A percentile compares a stretch with the other conserved stretches of the same genome.
phyloP scores from a whole-genome alignment of 345 rosid species.

The Reutealis trisperma region DNA sequence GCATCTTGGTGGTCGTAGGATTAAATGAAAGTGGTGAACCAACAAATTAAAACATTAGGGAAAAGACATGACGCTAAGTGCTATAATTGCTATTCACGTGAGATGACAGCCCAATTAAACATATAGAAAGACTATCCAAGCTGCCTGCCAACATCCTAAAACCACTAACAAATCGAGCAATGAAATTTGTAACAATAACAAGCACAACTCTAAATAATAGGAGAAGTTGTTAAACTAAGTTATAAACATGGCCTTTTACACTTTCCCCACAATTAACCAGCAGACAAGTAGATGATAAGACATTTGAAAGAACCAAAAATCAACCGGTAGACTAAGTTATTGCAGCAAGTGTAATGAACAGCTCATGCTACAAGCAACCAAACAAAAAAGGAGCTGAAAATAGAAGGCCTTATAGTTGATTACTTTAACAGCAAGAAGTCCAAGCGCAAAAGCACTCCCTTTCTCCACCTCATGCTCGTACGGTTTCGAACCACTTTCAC shows the following conservation, averaged over 20 bases:
- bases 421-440: constrained; percentile 65
- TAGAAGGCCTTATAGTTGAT: not conserved
- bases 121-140: too few species aligned
- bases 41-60: not conserved
- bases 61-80: not conserved
- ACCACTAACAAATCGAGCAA: not conserved
- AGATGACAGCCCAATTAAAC: not conserved
- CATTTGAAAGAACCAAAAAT: not conserved
- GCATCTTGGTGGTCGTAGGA: not conserved
- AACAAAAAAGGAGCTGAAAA: not conserved
- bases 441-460: constrained; percentile 57
- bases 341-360: not conserved
- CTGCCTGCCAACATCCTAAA: not conserved
- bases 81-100: not conserved
- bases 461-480: constrained; percentile 60
- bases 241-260: not conserved
- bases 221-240: not conserved
- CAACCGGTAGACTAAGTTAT: not conserved
- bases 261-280: not conserved
- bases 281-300: not conserved
- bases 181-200: too few species aligned
- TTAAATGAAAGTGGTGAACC: not conserved
- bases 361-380: not conserved
- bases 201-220: not conserved
- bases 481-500: constrained; percentile 8